phyloP scores from a whole-genome alignment of 768 basidiomycete genomes.

The Zangia roseola region DNA sequence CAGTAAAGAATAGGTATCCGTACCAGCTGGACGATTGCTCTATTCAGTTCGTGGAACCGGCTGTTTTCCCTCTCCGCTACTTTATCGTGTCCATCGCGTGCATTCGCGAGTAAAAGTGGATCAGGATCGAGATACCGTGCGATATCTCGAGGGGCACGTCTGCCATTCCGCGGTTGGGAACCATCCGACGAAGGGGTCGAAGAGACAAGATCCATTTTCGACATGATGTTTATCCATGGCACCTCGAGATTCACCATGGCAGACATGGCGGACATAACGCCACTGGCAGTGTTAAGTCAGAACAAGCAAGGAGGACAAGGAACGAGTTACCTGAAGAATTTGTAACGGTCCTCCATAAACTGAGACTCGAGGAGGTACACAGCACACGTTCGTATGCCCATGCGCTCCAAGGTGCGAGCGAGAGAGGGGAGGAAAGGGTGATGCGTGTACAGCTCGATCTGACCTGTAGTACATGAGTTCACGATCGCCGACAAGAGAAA shows the following conservation, averaged over 20 bases:
- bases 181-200: slow-evolving; percentile 29
- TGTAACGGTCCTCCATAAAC: slow-evolving; percentile 99
- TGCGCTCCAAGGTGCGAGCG: slow-evolving; percentile 66
- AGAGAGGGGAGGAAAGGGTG: slow-evolving; percentile 94
- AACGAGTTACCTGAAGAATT: slow-evolving; percentile 80
- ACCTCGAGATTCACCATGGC: slow-evolving; percentile 98
- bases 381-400: slow-evolving; percentile 85
- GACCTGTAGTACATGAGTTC: slow-evolving; percentile 50
- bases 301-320: neutral
- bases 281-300: slow-evolving; percentile 44
- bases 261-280: slow-evolving; percentile 96
- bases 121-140: slow-evolving; percentile 97
- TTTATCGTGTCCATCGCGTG: slow-evolving; percentile 47
- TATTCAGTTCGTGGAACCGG: slow-evolving; percentile 90
- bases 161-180: slow-evolving; percentile 66
- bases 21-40: slow-evolving; percentile 93
- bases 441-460: slow-evolving; percentile 98
- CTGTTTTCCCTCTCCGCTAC: slow-evolving; percentile 56
- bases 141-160: slow-evolving; percentile 74
- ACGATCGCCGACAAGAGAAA: neutral
- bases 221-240: slow-evolving; percentile 97
- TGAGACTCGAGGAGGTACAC: slow-evolving; percentile 95
- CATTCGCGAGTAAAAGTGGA: slow-evolving; percentile 75
- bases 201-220: slow-evolving; percentile 97
- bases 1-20: slow-evolving; percentile 22